Evolutionary conservation across 139 green algal genomes (phyloP).

Genomic region (Micractinium conductrix): DNA sequence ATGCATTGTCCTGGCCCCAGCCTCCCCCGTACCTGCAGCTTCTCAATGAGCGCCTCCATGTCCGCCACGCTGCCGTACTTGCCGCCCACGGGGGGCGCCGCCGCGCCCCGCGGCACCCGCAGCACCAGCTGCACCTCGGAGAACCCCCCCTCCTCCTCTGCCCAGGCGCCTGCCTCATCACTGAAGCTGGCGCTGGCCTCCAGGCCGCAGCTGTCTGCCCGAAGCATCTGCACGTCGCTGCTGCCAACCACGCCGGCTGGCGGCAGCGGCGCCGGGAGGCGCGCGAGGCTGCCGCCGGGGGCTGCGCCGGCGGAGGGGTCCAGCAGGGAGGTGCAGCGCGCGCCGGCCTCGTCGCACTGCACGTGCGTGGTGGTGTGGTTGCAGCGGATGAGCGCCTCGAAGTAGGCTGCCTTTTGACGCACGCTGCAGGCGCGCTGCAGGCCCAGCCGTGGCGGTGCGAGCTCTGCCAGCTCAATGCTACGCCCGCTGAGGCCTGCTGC

Average conservation of each 20-base stretch:
- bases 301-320: neutral
- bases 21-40: too few relatives aligned
- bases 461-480: slow-evolving; percentile 1
- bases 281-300: neutral
- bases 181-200: neutral
- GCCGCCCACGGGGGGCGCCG: neutral
- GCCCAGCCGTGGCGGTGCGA: neutral
- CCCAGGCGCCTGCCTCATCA: neutral
- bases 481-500: neutral
- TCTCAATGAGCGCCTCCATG: slow-evolving; percentile 30
- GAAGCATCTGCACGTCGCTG: too few relatives aligned
- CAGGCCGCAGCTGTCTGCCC: too few relatives aligned
- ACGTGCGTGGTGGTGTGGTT: slow-evolving; percentile 26
- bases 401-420: slow-evolving; percentile 32
- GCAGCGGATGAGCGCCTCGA: slow-evolving; percentile 38
- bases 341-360: neutral
- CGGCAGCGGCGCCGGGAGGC: neutral
- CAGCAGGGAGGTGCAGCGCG: neutral
- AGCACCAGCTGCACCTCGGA: slow-evolving; percentile 42
- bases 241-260: too few relatives aligned
- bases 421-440: neutral
- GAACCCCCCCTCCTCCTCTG: slow-evolving; percentile 5
- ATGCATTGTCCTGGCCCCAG: too few relatives aligned
- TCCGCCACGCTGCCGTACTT: slow-evolving; percentile 12
- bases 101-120: slow-evolving; percentile 25